Percentiles rank a stretch among this genome's conserved stretches.
These are phyloP conservation scores for Fusarium sp. DNA, from an alignment of 2,329 filamentous ascomycete species.

Conservation along the genomic window DNA sequence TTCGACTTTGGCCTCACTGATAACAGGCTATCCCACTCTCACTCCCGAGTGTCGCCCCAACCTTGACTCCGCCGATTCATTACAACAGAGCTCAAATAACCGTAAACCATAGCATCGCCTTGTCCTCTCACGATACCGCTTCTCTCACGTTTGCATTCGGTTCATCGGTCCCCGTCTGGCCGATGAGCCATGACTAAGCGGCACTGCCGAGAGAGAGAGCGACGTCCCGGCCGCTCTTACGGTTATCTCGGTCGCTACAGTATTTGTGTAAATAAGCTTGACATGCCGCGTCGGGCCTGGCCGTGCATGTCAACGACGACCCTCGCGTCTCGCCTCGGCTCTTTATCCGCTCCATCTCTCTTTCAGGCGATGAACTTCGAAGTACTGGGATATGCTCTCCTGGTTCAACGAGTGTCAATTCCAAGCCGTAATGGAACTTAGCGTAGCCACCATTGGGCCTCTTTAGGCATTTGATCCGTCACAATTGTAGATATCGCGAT, in stretches of 20 bases:
- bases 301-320: neutral
- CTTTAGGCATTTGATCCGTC: rapidly evolving
- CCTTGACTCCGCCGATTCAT: neutral
- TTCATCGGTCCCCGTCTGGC: neutral
- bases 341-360: neutral
- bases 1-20: neutral
- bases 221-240: neutral
- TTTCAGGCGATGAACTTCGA: neutral
- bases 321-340: neutral
- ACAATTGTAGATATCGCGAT: neutral
- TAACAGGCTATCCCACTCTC: neutral
- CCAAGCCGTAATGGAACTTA: rapidly evolving
- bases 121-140: neutral
- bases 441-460: neutral
- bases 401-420: neutral
- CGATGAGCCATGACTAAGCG: neutral
- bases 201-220: neutral
- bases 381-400: neutral
- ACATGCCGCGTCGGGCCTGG: neutral
- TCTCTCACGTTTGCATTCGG: neutral
- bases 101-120: neutral
- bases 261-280: neutral
- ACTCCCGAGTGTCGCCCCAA: neutral
- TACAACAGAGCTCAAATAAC: neutral
- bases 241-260: neutral